Evolutionary conservation across 257 asterid species (phyloP), one percentile per base, ranked within the genome.

Genomic region (Salvia rosmarinus): DNA sequence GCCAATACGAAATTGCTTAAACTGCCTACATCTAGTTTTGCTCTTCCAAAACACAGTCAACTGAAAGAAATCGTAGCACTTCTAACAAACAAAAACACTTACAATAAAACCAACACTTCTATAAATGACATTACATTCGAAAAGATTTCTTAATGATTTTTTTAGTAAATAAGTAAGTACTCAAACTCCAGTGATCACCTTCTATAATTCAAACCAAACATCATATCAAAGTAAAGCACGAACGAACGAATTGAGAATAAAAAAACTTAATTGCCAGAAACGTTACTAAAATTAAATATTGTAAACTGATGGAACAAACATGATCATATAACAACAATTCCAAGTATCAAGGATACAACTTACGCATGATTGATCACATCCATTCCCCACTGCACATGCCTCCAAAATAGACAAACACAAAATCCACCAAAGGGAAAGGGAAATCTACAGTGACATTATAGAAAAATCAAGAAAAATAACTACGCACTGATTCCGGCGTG

Each of bases 401-500:
- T 16, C n/a, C 40, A 37, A 28, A 20, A 10, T 10, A 65, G 9
- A 16, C 46, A 57, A 9, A 19, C 19, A 54, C 14, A 57, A 21
- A 54, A 25, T 67, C 25, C 57, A 64, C 14, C 44, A 54, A 47
- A 40, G 21, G 25, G 35, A 62, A 51, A 39, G 9, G 6, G 32
- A 72, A 76, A 43, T 30, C 12, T 43, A 61, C 39, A 11, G 54
- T 8, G 17, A 39, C 6, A 42, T 1, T 39, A 23, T 6, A 6
- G 13, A 12, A 50, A 9, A 56, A 21, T 2, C 21, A 9, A 12
- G 10, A 35, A 21, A 32, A 21, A 61, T 4, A 42, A 64, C 17
- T 5, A 75, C 89, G 46, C 82, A 92, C 98, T 46, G 77, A 73
- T 86, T 85, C 83, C 0, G 98, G 97, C 6, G 88, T 83, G 67